These are phyloP conservation scores for Lipomyces chichibuensis DNA, from an alignment of 805 yeast genomes.

Conservation along the genomic window DNA sequence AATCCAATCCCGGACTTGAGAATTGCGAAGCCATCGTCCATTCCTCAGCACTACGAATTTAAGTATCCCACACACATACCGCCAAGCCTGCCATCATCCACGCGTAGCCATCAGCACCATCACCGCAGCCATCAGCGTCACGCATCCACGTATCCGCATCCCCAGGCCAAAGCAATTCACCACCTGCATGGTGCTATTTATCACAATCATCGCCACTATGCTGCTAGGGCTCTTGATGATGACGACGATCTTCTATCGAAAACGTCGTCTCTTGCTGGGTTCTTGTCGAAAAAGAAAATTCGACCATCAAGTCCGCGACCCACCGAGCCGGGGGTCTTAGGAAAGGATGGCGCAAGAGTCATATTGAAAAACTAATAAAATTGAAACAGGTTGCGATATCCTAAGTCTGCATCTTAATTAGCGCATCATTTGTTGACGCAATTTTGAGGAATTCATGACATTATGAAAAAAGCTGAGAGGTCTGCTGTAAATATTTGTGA, in stretches of 20 bases:
- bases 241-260: not conserved
- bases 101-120: not conserved
- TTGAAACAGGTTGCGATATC: too few species aligned
- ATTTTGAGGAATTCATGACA: not conserved
- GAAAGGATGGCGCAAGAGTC: constrained; percentile 22
- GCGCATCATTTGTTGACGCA: not conserved
- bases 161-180: not conserved
- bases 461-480: too few species aligned
- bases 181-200: not conserved
- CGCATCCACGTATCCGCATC: not conserved
- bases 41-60: constrained; percentile 17
- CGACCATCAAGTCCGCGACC: constrained; percentile 18
- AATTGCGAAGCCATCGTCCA: not conserved
- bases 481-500: not conserved
- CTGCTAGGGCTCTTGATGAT: not conserved
- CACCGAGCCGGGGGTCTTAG: constrained; percentile 18
- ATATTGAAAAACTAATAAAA: constrained; percentile 6
- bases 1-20: not conserved
- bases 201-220: not conserved
- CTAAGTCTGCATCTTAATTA: not conserved
- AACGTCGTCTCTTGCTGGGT: not conserved
- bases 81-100: not conserved
- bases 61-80: not conserved
- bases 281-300: constrained; percentile 10
- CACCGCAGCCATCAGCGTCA: not conserved